Conservation (phyloP, 345 rosid genomes). For the Dipteronia sinensis region DNA sequence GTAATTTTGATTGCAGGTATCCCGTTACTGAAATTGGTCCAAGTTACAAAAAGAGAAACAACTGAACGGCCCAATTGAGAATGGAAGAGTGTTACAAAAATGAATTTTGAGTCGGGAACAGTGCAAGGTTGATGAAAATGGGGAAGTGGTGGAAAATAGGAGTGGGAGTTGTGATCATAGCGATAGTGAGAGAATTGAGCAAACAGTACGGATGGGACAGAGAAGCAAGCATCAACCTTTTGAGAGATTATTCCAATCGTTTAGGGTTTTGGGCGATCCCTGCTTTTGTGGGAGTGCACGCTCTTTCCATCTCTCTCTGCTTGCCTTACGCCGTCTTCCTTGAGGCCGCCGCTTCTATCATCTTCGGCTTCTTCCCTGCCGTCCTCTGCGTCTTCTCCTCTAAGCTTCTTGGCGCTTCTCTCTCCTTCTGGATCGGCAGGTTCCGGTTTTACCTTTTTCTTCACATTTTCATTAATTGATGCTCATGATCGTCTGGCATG, state of each 20-base stretch:
- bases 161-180: constrained; percentile 35
- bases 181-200: constrained; percentile 36
- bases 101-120: too few relatives aligned
- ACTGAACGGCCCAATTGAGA: too few relatives aligned
- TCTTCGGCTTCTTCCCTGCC: constrained; percentile 86
- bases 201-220: constrained; percentile 58
- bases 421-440: constrained; percentile 96
- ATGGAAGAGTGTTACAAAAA: too few relatives aligned
- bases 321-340: constrained; percentile 88
- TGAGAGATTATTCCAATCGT: constrained; percentile 61
- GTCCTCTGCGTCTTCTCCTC: constrained; percentile 77
- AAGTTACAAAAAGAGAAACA: too few relatives aligned
- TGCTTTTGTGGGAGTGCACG: constrained; percentile 75
- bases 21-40: too few relatives aligned
- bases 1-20: too few relatives aligned
- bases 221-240: constrained; percentile 44
- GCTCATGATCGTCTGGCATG: neutral
- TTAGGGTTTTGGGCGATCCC: constrained; percentile 91
- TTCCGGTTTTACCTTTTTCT: constrained; percentile 11
- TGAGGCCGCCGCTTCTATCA: constrained; percentile 82
- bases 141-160: constrained; percentile 60
- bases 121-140: too few relatives aligned
- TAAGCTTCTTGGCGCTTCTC: constrained; percentile 84
- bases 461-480: neutral
- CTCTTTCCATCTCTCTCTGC: constrained; percentile 72